Base-by-base conservation (phyloP, 192 early-diverging fungal genomes). In the Bifiguratus adelaidae region DNA sequence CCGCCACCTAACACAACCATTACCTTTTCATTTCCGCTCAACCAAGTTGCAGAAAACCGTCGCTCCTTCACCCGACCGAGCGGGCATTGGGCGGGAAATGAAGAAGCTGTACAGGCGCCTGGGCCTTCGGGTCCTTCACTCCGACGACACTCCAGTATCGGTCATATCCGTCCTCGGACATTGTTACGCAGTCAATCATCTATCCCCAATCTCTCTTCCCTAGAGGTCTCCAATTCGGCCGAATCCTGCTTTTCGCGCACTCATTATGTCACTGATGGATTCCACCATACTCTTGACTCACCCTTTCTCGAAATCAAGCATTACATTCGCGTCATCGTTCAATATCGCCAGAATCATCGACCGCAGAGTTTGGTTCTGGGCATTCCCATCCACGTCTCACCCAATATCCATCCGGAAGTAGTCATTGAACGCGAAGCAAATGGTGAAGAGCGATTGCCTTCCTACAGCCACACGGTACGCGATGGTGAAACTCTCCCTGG, bases 391-490 rank as follows among this genome's bases (percentile, higher is more conserved):
- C 58, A 60, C 28, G 47, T 47, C 13, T 61, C 56, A 18, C 44
- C 34, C 16, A 55, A 57, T 4, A 55, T 69, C 16, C 38, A 60
- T 41, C 41, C 47, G 33, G 45, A 51, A 6, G 63, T 65, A 33
- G 60, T 47, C 15, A 36, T 47, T 16, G 28, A 37, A 30, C 7
- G 24, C 29, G 16, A 32, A 16, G 35, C 24, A n/a, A 35, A 36
- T 13, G 18, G 15, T 20, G 7, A 28, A 13, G 43, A 50, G 12
- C 25, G 20, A 18, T 28, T 50, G 8, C 47, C 48, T 19, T 30
- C 36, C 23, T 50, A 50, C 48, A 36, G 40, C 21, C 41, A n/a
- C 16, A 41, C 49, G 20, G 30, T 32, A 18, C 47, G 48, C 20
- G 55, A 49, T 33, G 33, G 45, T 23, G 55, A 48, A 41, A 26